Base-by-base conservation (phyloP, 768 basidiomycete species). In the Psilocybe subaeruginosa region DNA sequence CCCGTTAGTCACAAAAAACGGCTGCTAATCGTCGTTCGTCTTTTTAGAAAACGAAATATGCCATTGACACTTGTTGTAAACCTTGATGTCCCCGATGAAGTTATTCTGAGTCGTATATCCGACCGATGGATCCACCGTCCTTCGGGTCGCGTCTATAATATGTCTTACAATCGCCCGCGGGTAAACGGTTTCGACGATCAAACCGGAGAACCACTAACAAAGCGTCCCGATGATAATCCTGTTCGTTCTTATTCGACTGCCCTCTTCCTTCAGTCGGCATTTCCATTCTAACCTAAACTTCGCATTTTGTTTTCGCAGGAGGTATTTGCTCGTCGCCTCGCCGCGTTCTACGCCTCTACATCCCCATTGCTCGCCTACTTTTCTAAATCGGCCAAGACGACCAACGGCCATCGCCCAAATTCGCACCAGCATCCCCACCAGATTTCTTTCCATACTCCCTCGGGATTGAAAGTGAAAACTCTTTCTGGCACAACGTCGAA, bases 71-170 rank as follows among this genome's bases (percentile, higher is more conserved):
- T 97, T 47, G 83, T 97, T 41, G 87, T 95, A 57, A 93, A 94
- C 72, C 79, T 97, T 30, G 89, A 94, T 64, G 93, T 97, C n/a
- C 83, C 93, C 1, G 94, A 97, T 70, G 81, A 90, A 59, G 82
- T 93, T 54, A 95, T 97, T 69, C 79, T 96, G 17, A 80, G 84
- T 60, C 90, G 95, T 53, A 95, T 97, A 66, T 90, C 91, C 11
- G 93, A 96, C 70, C 89, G 95, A 43, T 96, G 90, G 91, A 83
- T 96, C 23, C 95, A 97, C 71, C 79, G 90, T 12, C 86, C 92
- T 6, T 95, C 93, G 0, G 95, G 95, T 14, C 84, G 95, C 11
- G 88, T 96, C 11, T 97, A 97, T 80, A 97, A 95, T 74, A 80
- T 88, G 73, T 88, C 88, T 7, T 97, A 93, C 75, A 97, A 95